Percentiles rank a stretch among this genome's conserved stretches.
phyloP scores from a whole-genome alignment of 192 early-diverging fungal species.

The Rhizoclosmatium globosum region DNA sequence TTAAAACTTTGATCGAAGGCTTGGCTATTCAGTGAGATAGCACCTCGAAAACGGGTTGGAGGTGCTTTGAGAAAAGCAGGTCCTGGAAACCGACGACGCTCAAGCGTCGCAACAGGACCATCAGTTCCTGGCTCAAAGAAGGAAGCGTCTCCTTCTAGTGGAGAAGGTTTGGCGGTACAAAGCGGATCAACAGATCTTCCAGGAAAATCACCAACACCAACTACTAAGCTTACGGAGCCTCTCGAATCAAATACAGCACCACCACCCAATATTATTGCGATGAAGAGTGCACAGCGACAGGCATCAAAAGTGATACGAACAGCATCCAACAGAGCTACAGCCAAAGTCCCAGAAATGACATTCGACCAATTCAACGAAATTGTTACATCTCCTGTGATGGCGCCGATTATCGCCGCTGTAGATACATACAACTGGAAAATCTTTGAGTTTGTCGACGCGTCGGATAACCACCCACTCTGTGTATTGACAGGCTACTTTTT shows the following conservation, averaged over 20 bases:
- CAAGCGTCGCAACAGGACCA: not conserved
- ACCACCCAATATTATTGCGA: conserved; percentile 15
- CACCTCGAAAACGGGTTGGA: conserved; percentile 41
- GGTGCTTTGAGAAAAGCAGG: conserved; percentile 25
- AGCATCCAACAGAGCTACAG: not conserved
- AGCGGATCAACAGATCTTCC: too few relatives aligned
- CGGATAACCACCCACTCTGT: conserved; percentile 34
- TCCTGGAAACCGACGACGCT: conserved; percentile 14
- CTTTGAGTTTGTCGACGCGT: conserved; percentile 52
- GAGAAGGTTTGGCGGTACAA: not conserved
- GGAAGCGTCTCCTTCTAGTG: not conserved
- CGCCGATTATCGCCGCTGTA: conserved; percentile 22
- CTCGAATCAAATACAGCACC: not conserved
- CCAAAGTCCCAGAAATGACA: not conserved
- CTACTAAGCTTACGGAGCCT: not conserved
- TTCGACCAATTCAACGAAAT: conserved; percentile 30
- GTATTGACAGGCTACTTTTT: conserved; percentile 51
- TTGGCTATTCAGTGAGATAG: conserved; percentile 61
- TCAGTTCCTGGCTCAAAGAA: conserved; percentile 5
- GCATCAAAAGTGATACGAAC: not conserved
- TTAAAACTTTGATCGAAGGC: conserved; percentile 38
- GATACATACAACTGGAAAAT: conserved; percentile 56
- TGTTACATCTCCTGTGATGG: conserved; percentile 34
- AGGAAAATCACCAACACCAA: too few relatives aligned
- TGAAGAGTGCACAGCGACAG: conserved; percentile 1